Percentiles rank a stretch among this genome's conserved stretches.
Evolutionary conservation across 331 rosid species (phyloP).

Genomic region (Arachis monticola): DNA sequence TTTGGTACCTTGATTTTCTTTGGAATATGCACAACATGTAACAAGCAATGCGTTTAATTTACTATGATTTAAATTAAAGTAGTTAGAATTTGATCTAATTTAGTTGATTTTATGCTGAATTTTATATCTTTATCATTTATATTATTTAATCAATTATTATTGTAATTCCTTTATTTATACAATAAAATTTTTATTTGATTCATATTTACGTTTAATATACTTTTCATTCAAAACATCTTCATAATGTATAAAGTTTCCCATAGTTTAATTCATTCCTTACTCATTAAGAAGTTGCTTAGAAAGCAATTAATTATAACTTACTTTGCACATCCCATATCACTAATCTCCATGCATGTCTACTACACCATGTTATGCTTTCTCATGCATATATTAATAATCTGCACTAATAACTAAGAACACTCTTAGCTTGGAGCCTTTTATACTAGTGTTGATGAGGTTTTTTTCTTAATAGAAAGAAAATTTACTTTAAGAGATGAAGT

Average conservation of each 20-base stretch:
- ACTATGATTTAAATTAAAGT: too few relatives aligned
- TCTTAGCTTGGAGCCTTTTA: conserved; percentile 33
- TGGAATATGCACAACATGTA: not conserved
- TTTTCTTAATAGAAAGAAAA: conserved; percentile 44
- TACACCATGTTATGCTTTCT: not conserved
- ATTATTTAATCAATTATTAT: too few relatives aligned
- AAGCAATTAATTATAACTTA: not conserved
- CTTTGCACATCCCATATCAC: not conserved
- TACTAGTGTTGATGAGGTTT: conserved; percentile 35
- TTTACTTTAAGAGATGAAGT: conserved; percentile 55
- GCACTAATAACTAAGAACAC: conserved; percentile 14
- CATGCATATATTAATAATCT: not conserved
- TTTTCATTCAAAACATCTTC: too few relatives aligned
- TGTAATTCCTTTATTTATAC: too few relatives aligned
- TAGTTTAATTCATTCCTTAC: not conserved
- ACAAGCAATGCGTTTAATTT: too few relatives aligned
- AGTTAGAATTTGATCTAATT: too few relatives aligned
- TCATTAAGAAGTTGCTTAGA: conserved; percentile 2
- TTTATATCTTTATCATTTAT: too few relatives aligned
- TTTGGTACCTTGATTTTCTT: not conserved
- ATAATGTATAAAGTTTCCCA: not conserved
- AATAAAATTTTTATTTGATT: too few relatives aligned
- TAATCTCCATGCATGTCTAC: conserved; percentile 1
- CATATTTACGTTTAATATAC: too few relatives aligned
- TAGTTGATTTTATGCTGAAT: too few relatives aligned